Base-by-base conservation (phyloP, 2,329 filamentous ascomycete genomes). In the Alternaria sp. region DNA sequence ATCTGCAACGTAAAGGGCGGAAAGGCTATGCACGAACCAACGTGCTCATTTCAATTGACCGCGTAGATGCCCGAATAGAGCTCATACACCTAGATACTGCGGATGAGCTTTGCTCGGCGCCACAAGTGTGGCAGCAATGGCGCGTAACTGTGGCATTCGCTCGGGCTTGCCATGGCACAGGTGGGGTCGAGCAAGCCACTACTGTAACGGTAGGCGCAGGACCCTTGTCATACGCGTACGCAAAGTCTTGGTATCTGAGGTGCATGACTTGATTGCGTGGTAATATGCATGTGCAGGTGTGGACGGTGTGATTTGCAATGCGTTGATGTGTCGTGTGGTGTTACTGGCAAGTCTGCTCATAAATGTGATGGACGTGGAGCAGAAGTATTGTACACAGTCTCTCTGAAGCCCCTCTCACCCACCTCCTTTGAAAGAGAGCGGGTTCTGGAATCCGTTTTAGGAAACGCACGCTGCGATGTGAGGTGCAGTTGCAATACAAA, bases 161-260 rank as follows among this genome's bases (percentile, higher is more conserved):
- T 41, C 22, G 41, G 38, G 38, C 18, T 24, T 44, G 20, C 30
- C 57, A 59, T 54, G 57, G 48, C 57, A 57, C 30, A 18, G 38
- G 46, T 51, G 57, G 56, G 46, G 39, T 48, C 49, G 32, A 28
- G 41, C 56, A 57, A 65, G 60, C 60, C 60, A 64, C 63, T 58
- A 44, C 32, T 62, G 59, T 62, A 43, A 51, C 58, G 30, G 59
- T 60, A 28, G 48, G 49, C 49, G 59, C 64, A 54, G 30, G 24
- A 44, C 44, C 60, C 57, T 51, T 58, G 58, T 54, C 16, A 53
- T 63, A 67, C 64, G 61, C 66, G 68, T 69, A 48, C 59, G 43
- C 58, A 39, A 46, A 49, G 64, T 61, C 67, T 70, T 70, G 65
- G 67, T 48, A 65, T 42, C 22, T 56, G 62, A 62, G 60, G 65